Evolutionary conservation across 257 asterid genomes (phyloP).

Genomic region (Marsdenia floribunda): DNA sequence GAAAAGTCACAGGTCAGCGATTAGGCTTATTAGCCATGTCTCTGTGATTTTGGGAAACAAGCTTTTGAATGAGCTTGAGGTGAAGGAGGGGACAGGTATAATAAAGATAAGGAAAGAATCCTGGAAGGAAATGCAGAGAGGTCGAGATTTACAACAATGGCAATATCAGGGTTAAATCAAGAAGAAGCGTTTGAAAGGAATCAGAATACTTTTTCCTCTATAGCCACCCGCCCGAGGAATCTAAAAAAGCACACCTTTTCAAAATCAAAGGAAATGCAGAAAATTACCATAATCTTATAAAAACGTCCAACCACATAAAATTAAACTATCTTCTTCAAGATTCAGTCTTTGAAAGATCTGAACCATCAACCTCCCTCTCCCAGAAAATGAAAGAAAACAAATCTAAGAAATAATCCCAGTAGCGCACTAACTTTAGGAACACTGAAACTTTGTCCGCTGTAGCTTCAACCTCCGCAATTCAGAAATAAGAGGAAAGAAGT

Average conservation of each 20-base stretch:
- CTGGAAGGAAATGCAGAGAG: slow-evolving; percentile 31
- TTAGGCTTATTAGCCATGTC: background rate
- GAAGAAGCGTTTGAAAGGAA: slow-evolving; percentile 52
- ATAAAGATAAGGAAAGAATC: slow-evolving; percentile 21
- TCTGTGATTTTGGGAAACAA: background rate
- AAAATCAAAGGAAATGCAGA: slow-evolving; percentile 38
- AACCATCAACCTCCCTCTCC: slow-evolving; percentile 14
- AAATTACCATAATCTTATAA: slow-evolving; percentile 18
- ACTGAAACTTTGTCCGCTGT: slow-evolving; percentile 2
- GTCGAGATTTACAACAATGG: slow-evolving; percentile 48
- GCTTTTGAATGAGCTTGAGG: slow-evolving; percentile 15
- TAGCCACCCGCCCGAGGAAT: slow-evolving; percentile 60
- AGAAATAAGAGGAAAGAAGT: background rate
- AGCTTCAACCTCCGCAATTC: slow-evolving; percentile 18
- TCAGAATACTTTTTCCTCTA: slow-evolving; percentile 59
- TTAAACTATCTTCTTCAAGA: slow-evolving; percentile 12
- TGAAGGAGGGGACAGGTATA: slow-evolving; percentile 11
- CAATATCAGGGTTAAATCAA: slow-evolving; percentile 50
- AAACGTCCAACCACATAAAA: slow-evolving; percentile 7
- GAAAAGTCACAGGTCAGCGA: slow-evolving; percentile 3
- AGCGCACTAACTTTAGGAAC: slow-evolving; percentile 7
- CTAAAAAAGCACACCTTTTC: slow-evolving; percentile 45
- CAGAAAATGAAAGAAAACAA: slow-evolving; percentile 2
- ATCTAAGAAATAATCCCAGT: slow-evolving; percentile 16
- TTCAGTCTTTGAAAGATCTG: slow-evolving; percentile 38